phyloP scores from a whole-genome alignment of 495 filamentous ascomycete species.

The Penicillium desertorum region DNA sequence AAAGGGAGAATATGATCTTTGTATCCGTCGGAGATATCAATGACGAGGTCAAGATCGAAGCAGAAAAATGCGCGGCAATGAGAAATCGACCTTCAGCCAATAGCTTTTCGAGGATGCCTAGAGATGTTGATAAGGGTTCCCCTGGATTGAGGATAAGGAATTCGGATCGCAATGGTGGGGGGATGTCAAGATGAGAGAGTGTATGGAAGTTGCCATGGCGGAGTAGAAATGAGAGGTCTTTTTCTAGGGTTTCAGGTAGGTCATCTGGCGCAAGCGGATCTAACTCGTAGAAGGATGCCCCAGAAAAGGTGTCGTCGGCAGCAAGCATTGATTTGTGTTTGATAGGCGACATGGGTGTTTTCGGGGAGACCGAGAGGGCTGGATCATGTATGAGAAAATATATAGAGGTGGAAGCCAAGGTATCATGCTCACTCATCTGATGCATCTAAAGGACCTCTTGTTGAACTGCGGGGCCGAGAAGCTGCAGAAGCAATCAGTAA shows the following conservation, averaged over 20 bases:
- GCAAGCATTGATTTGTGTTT: conserved; percentile 14
- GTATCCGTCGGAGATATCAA: conserved; percentile 55
- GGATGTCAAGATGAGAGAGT: conserved; percentile 63
- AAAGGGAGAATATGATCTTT: conserved; percentile 66
- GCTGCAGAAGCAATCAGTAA: conserved; percentile 35
- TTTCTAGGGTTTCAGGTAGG: conserved; percentile 44
- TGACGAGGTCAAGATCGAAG: conserved; percentile 44
- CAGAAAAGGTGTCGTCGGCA: conserved; percentile 24
- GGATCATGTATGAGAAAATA: conserved; percentile 21
- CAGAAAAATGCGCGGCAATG: conserved; percentile 49
- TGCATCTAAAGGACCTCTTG: conserved; percentile 52
- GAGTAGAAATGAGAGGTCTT: conserved; percentile 78
- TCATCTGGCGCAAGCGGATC: conserved; percentile 39
- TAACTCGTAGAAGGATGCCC: conserved; percentile 33
- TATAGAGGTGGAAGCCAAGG: background rate
- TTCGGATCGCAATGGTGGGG: conserved; percentile 57
- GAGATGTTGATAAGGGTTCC: conserved; percentile 37
- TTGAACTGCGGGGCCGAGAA: conserved; percentile 51
- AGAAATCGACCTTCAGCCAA: conserved; percentile 70
- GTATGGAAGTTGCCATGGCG: conserved; percentile 79
- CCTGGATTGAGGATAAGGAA: conserved; percentile 40
- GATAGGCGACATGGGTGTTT: conserved; percentile 16
- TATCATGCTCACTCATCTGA: conserved; percentile 45
- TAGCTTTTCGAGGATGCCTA: conserved; percentile 61
- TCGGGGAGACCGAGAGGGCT: conserved; percentile 27